A percentile compares a stretch with the other conserved stretches of the same genome.
These are phyloP conservation scores for Camelina neglecta DNA, from an alignment of 345 rosid genomes.

Conservation along the genomic window DNA sequence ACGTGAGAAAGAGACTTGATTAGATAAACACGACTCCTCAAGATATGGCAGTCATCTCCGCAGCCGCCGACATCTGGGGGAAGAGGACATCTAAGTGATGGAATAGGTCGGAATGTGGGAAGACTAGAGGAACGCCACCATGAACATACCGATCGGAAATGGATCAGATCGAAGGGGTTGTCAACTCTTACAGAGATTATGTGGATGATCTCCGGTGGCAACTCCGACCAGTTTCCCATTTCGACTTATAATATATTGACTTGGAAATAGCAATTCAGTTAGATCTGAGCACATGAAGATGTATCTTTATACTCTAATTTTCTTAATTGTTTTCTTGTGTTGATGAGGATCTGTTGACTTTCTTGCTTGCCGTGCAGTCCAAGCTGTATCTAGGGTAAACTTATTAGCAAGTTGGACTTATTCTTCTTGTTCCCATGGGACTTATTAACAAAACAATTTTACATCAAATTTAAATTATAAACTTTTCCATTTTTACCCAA, in stretches of 20 bases:
- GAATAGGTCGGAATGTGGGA: neutral
- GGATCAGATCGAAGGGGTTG: neutral
- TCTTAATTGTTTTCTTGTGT: neutral
- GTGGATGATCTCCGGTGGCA: neutral
- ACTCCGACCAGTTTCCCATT: neutral
- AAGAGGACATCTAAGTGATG: conserved; percentile 7
- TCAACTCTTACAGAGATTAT: neutral
- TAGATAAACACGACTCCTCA: neutral
- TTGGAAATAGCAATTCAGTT: neutral
- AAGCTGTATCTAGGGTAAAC: neutral
- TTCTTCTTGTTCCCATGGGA: neutral
- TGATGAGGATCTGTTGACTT: neutral
- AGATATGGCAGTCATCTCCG: neutral
- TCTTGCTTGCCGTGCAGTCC: neutral
- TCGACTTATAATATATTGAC: too few species aligned
- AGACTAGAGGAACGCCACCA: neutral
- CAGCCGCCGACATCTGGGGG: neutral
- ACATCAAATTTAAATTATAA: too few species aligned
- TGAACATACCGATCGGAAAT: neutral
- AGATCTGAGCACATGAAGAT: neutral
- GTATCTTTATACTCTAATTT: neutral
- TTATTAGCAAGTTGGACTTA: neutral
- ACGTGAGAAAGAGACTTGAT: neutral
- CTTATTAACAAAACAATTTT: too few species aligned
- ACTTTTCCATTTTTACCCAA: neutral